phyloP scores from a whole-genome alignment of 106 monocot species.

The Dioscorea alata region DNA sequence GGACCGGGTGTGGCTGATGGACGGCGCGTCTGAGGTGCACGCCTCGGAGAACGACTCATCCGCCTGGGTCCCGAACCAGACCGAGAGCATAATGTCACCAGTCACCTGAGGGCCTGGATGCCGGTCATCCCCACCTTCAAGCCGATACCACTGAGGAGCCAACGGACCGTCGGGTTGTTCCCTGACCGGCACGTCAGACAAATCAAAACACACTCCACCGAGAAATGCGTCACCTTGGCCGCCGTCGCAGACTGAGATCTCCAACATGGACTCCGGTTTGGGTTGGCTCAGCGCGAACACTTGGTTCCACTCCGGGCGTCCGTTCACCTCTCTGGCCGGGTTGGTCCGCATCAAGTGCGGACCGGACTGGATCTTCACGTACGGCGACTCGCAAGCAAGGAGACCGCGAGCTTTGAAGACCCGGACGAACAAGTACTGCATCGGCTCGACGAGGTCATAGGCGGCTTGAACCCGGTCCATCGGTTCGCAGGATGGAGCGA shows the following conservation, averaged over 20 bases:
- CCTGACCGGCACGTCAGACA: constrained; percentile 84
- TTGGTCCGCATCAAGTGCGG: constrained; percentile 36
- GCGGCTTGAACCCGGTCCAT: constrained; percentile 29
- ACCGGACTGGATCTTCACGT: constrained; percentile 64
- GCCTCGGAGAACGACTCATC: constrained; percentile 91
- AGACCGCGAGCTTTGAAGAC: constrained; percentile 67
- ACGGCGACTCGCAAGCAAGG: constrained; percentile 53
- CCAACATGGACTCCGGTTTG: constrained; percentile 60
- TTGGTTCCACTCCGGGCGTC: constrained; percentile 84
- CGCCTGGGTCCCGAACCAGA: constrained; percentile 97
- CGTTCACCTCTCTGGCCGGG: constrained; percentile 29
- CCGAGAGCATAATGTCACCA: constrained; percentile 91
- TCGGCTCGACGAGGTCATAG: constrained; percentile 85
- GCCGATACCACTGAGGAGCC: constrained; percentile 94
- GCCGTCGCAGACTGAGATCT: constrained; percentile 73
- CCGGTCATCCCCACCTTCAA: constrained; percentile 64
- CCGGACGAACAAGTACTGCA: constrained; percentile 86
- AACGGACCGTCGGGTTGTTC: constrained; percentile 88
- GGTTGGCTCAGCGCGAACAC: constrained; percentile 60
- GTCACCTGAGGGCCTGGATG: constrained; percentile 14
- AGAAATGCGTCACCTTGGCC: constrained; percentile 43
- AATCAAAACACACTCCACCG: constrained; percentile 96
- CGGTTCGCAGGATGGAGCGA: constrained; percentile 28
- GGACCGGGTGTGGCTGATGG: constrained; percentile 66
- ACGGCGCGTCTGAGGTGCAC: constrained; percentile 76